Conservation (phyloP, 768 basidiomycete genomes). For the Mycena kentingensis region DNA sequence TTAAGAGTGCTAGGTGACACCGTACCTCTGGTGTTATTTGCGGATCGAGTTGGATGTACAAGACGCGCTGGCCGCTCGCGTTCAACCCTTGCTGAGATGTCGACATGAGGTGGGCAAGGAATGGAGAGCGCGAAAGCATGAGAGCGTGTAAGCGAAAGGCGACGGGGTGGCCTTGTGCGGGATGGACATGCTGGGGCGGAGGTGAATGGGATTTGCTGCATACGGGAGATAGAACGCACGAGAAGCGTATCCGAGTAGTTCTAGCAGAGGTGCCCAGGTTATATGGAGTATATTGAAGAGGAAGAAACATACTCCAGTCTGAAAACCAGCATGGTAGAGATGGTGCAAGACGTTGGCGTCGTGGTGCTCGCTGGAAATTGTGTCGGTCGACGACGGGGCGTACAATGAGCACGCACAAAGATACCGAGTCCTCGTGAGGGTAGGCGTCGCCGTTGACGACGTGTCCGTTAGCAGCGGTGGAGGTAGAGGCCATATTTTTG, state of each 20-base stretch:
- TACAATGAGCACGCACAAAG: constrained; percentile 5
- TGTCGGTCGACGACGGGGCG: constrained; percentile 5
- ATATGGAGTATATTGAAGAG: constrained; percentile 2
- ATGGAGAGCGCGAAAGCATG: constrained; percentile 85
- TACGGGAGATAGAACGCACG: constrained; percentile 43
- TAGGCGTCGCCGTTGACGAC: constrained; percentile 40
- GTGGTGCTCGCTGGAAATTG: constrained; percentile 53
- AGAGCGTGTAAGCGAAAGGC: constrained; percentile 81
- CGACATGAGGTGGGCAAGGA: constrained; percentile 85
- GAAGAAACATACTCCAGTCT: constrained; percentile 67
- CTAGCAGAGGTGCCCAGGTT: constrained; percentile 45
- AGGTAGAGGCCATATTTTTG: constrained; percentile 30
- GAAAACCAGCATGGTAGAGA: constrained; percentile 78
- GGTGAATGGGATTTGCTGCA: constrained; percentile 11
- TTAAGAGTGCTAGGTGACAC: constrained; percentile 19
- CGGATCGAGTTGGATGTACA: constrained; percentile 78
- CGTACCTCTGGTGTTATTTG: constrained; percentile 84
- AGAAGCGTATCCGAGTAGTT: constrained; percentile 83
- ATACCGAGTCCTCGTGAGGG: constrained; percentile 37
- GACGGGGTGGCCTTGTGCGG: constrained; percentile 39
- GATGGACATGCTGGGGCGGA: constrained; percentile 63
- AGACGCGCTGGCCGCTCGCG: constrained; percentile 61
- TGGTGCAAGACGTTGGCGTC: constrained; percentile 79
- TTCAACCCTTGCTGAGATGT: constrained; percentile 58
- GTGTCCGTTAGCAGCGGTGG: constrained; percentile 54